Percentiles rank a stretch among this genome's conserved stretches.
phyloP scores from a whole-genome alignment of 495 filamentous ascomycete genomes.

The Podospora comata region DNA sequence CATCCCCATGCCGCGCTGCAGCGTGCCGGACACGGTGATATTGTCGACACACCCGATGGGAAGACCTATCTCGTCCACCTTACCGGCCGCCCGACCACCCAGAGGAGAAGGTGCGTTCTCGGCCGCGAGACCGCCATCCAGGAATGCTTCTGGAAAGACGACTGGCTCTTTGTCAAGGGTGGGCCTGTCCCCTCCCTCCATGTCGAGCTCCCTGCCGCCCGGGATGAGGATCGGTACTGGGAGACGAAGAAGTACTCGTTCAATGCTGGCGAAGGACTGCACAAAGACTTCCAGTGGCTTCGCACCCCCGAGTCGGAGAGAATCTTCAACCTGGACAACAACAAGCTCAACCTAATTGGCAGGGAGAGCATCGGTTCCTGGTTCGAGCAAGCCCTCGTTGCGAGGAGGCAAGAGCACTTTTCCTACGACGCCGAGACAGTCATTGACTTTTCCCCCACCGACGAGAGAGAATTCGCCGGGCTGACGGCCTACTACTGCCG shows the following conservation, averaged over 20 bases:
- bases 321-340: conserved; percentile 43
- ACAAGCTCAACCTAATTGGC: conserved; percentile 45
- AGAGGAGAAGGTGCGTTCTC: conserved; percentile 52
- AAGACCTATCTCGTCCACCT: conserved; percentile 56
- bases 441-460: conserved; percentile 47
- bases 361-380: conserved; percentile 52
- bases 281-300: conserved; percentile 56
- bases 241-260: conserved; percentile 50
- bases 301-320: conserved; percentile 53
- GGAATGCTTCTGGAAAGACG: conserved; percentile 52
- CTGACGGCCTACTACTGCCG: conserved; percentile 58
- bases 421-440: conserved; percentile 56
- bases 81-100: conserved; percentile 51
- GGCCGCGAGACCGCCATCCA: conserved; percentile 56
- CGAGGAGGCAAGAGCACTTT: conserved; percentile 53
- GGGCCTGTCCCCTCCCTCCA: conserved; percentile 51
- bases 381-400: conserved; percentile 56
- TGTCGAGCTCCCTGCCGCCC: conserved; percentile 48
- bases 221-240: conserved; percentile 53
- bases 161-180: conserved; percentile 57
- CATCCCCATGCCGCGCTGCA: conserved; percentile 47
- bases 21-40: conserved; percentile 57
- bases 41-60: conserved; percentile 56
- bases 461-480: conserved; percentile 56
- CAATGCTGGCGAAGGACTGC: conserved; percentile 33